Evolutionary conservation across 1,284 basidiomycete genomes (phyloP), one percentile per base, ranked within the genome.

Genomic region (Flammula alnicola): DNA sequence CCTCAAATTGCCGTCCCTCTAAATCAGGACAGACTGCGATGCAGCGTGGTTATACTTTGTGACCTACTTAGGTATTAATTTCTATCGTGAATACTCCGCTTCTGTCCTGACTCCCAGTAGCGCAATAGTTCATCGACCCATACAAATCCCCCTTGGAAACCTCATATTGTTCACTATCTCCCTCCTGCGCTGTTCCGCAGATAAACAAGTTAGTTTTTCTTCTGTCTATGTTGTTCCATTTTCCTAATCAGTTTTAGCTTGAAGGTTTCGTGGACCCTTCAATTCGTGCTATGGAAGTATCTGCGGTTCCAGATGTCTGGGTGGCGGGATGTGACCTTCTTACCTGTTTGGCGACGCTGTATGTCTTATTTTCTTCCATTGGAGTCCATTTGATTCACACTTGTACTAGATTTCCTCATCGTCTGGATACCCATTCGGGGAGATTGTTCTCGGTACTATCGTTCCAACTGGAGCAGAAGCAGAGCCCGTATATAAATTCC

Each of bases 141-240:
- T 95, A 1, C 77, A 81, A 36, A 63, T 95, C 2, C 91, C 93
- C 0, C 63, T 92, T 10, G 91, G 90, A 5, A 59, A 72, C 29
- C 56, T 89, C 12, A 68, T 77, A n/a, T 69, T 73, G 37, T 74
- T 88, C 44, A 74, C 73, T 31, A 62, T 71, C 20, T 73, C 77
- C 12, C 66, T 89, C 25, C 61, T 94, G 25, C 74, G 77, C 29
- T 80, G 85, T 44, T 78, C 78, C 1, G 63, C 62, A n/a, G 80
- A 86, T 27, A 81, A 81, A 54, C 81, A 69, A 62, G 75, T 73
- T 26, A 25, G 57, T 51, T 75, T 54, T 44, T 44, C 37, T 31
- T 26, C 53, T 43, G 37, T 43, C 23, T 44, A 2, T 33, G 7
- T 8, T 19, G 14, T 30, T 47, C 49, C 45, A 50, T 36, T 47